Evolutionary conservation across 2,329 filamentous ascomycete species (phyloP), one percentile per base, ranked within the genome.

Genomic region (Pseudocercospora vitis): DNA sequence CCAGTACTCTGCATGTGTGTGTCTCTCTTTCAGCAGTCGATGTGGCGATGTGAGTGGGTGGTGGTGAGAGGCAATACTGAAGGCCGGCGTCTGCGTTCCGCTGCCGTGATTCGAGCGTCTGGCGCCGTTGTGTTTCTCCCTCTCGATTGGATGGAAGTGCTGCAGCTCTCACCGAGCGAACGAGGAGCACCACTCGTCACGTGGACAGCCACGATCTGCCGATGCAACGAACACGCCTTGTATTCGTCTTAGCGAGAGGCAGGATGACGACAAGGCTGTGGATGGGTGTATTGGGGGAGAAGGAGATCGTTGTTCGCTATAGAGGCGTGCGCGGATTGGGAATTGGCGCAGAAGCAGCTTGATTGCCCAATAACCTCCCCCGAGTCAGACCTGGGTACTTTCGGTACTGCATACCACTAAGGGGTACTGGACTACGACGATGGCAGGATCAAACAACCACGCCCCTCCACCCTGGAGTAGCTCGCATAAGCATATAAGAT

Each of bases 351-450:
- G 37, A 40, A 40, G 23, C 21, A 19, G 37, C 37, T 19, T 19
- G 37, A 40, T 40, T 40, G 37, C 37, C 16, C 37, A 40, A 19
- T 19, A 40, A 40, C 23, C 16, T 11, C 7, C 37, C 23, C 11
- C 37, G 37, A 40, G 37, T 40, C 37, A 40, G 37, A 24, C 2
- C 37, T 40, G 37, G 37, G 37, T 40, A 40, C n/a, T n/a, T n/a
- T n/a, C n/a, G n/a, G n/a, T 40, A 40, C 37, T 40, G 23, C 37
- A n/a, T n/a, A n/a, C n/a, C n/a, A n/a, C n/a, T n/a, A n/a, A n/a
- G n/a, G n/a, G n/a, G n/a, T 40, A 19, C 8, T 19, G 18, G 19
- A 40, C 37, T 23, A 40, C 37, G 16, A 40, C 19, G 37, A 40
- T 40, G 7, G 37, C 37, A 40, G 19, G 19, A 19, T 40, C 19